A percentile compares a stretch with the other conserved stretches of the same genome.
These are phyloP conservation scores for Massospora cicadina DNA, from an alignment of 371 early-diverging fungal genomes.

Conservation along the genomic window DNA sequence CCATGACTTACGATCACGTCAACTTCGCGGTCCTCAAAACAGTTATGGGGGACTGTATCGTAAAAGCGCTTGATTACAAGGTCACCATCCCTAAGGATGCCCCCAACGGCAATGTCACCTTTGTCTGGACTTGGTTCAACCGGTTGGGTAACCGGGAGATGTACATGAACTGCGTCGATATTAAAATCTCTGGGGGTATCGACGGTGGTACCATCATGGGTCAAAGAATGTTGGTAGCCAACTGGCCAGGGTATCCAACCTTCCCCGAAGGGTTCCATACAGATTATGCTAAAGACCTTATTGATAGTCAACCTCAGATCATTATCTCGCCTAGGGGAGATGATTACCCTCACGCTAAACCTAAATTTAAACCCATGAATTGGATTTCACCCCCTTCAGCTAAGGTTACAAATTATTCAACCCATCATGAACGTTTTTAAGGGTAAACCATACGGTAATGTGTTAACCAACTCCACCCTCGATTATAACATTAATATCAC, in stretches of 20 bases:
- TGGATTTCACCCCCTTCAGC: too few relatives aligned
- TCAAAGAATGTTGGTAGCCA: slow-evolving; percentile 19
- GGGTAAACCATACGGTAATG: too few relatives aligned
- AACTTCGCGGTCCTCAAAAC: slow-evolving; percentile 15
- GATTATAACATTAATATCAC: too few relatives aligned
- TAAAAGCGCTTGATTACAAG: neutral
- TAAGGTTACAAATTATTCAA: too few relatives aligned
- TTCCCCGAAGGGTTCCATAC: slow-evolving; percentile 5
- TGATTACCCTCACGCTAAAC: too few relatives aligned
- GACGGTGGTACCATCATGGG: slow-evolving; percentile 23
- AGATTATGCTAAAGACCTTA: neutral
- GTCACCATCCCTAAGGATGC: neutral
- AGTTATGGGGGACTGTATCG: slow-evolving; percentile 2
- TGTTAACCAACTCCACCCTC: too few relatives aligned
- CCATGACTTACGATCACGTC: slow-evolving; percentile 39
- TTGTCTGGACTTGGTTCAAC: slow-evolving; percentile 20
- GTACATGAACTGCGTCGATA: slow-evolving; percentile 48
- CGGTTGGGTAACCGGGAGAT: slow-evolving; percentile 38
- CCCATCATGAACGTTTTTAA: too few relatives aligned
- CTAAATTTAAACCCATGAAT: too few relatives aligned
- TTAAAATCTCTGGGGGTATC: slow-evolving; percentile 22
- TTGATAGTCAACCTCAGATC: neutral
- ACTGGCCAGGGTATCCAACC: neutral
- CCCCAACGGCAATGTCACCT: neutral
- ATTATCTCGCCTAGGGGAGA: slow-evolving; percentile 1